Percentiles rank a stretch among this genome's conserved stretches.
Conservation (phyloP, 2,329 filamentous ascomycete genomes). For the Cyclaneusma minus region DNA sequence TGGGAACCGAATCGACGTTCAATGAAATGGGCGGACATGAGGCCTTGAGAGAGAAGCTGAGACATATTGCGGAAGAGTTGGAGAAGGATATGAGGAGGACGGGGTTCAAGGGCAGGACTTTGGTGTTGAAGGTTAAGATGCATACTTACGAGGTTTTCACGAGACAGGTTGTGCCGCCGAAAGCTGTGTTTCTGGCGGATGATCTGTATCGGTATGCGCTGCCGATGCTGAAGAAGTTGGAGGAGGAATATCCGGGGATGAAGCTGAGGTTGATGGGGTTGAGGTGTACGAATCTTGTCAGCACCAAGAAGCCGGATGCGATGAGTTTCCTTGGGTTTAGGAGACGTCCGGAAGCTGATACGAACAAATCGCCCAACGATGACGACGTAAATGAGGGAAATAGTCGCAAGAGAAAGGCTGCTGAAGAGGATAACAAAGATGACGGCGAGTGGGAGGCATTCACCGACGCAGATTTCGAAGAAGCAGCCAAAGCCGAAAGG, state of each 20-base stretch:
- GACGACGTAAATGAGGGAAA: constrained; percentile 10
- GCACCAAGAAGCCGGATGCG: constrained; percentile 65
- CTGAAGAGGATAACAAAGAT: constrained; percentile 23
- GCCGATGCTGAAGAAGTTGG: constrained; percentile 70
- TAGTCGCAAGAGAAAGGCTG: constrained; percentile 24
- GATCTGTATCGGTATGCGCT: constrained; percentile 72
- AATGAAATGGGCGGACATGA: constrained; percentile 55
- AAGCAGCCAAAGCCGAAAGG: constrained; percentile 40
- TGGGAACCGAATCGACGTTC: constrained; percentile 90
- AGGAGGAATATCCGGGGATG: constrained; percentile 68
- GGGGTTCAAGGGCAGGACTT: constrained; percentile 75
- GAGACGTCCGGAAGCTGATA: constrained; percentile 12
- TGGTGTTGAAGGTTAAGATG: constrained; percentile 85
- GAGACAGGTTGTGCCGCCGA: constrained; percentile 60
- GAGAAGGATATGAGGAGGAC: constrained; percentile 71
- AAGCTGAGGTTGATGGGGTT: constrained; percentile 77
- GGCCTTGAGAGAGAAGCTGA: constrained; percentile 61
- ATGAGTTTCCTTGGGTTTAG: constrained; percentile 64
- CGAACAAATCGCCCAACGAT: constrained; percentile 8
- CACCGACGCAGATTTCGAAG: constrained; percentile 51
- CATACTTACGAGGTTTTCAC: constrained; percentile 89
- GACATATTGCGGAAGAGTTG: constrained; percentile 68
- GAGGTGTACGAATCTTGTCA: constrained; percentile 74
- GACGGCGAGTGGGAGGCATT: constrained; percentile 48
- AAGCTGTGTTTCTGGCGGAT: constrained; percentile 55